Percentiles rank a stretch among this genome's conserved stretches.
phyloP scores from a whole-genome alignment of 2,329 filamentous ascomycete genomes.

The Biscogniauxia marginata region DNA sequence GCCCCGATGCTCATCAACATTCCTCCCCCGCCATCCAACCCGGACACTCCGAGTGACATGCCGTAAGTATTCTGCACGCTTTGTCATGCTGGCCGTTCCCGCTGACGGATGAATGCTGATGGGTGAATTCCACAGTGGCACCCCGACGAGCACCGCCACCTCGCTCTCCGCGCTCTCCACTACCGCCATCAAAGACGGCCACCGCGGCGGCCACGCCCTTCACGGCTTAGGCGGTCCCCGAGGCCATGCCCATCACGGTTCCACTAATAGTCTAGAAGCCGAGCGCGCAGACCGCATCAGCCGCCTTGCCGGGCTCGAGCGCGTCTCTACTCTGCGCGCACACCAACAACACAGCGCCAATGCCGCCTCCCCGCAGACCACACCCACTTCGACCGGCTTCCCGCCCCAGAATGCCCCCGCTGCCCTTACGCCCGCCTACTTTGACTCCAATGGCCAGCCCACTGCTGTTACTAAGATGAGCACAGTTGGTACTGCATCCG shows the following conservation, averaged over 20 bases:
- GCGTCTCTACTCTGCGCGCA: slow-evolving; percentile 73
- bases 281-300: slow-evolving; percentile 95
- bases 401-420: slow-evolving; percentile 37
- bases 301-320: slow-evolving; percentile 86
- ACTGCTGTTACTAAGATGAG: slow-evolving; percentile 73
- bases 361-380: slow-evolving; percentile 48
- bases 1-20: slow-evolving; percentile 76
- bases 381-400: slow-evolving; percentile 49
- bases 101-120: slow-evolving; percentile 20
- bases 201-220: slow-evolving; percentile 77
- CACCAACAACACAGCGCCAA: slow-evolving; percentile 33
- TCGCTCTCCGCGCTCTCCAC: slow-evolving; percentile 90
- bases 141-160: slow-evolving; percentile 88
- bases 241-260: slow-evolving; percentile 57
- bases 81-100: slow-evolving; percentile 13
- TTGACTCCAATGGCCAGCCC: slow-evolving; percentile 72
- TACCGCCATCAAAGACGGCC: slow-evolving; percentile 93
- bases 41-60: slow-evolving; percentile 84
- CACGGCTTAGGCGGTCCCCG: slow-evolving; percentile 52
- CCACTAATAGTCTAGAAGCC: slow-evolving; percentile 76
- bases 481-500: slow-evolving; percentile 88
- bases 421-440: slow-evolving; percentile 66
- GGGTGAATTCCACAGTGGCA: slow-evolving; percentile 68
- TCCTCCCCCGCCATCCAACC: slow-evolving; percentile 76
- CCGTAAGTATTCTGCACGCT: slow-evolving; percentile 60